Base-by-base conservation (phyloP, 2,329 filamentous ascomycete species). In the Alternaria triticina region DNA sequence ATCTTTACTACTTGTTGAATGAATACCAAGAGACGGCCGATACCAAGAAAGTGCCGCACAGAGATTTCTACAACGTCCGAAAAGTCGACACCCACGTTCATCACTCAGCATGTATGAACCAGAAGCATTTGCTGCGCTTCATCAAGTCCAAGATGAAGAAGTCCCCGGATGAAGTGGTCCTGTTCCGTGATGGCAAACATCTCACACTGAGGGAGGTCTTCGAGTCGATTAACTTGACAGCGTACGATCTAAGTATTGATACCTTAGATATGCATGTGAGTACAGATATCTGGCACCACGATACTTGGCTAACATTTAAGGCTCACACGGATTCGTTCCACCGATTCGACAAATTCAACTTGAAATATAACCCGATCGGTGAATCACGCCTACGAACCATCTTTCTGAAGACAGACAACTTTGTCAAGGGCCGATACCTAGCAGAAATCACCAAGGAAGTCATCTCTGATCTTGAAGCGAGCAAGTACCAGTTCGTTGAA, bases 71-170 rank as follows among this genome's bases (percentile, higher is more conserved):
- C 84, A 99, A 99, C 77, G 96, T 99, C 52, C 88, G 96, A 77
- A 99, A 99, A 80, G 96, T 99, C 54, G 96, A 99, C 77, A 99
- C 96, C 9, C 96, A 99, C 86, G 96, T 99, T 72, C 96, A 99
- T 78, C 96, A 99, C 80, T 99, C 96, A 15, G 96, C 96, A 23
- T 99, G 96, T 79, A 99, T 99, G 96, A 99, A 99, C 77, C 96
- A 99, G 81, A 99, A 99, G 82, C 96, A 99, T 86, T 83, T 99
- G 61, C 84, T 99, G 64, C 93, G 96, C 58, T 99, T 99, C 82
- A 99, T 99, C 84, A 99, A 99, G 82, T 97, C 94, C 82, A 99
- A 99, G 83, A 97, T 99, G 93, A 98, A 97, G 87, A 99, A 97
- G 81, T 96, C 88, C 17, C 94, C 94, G 0, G 92, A 98, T 74